phyloP scores from a whole-genome alignment of 441 rosid species.

The Hura crepitans region DNA sequence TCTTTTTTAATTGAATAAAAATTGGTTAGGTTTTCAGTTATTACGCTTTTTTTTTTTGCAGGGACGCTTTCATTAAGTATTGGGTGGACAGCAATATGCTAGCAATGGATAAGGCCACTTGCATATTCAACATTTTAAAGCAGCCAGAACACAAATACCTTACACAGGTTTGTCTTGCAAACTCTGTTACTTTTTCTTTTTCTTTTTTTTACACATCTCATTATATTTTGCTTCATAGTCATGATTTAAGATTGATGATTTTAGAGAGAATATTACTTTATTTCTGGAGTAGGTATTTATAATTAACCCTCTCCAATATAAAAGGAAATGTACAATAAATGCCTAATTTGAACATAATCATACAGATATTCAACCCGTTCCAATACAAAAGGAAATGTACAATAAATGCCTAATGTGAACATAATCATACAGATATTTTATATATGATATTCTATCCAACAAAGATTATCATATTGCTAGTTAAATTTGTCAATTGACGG shows the following conservation, averaged over 20 bases:
- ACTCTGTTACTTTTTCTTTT: not conserved
- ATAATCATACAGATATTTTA: too few relatives aligned
- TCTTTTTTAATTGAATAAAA: not conserved
- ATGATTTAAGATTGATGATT: constrained; percentile 12
- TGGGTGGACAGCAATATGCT: constrained; percentile 83
- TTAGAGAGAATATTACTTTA: too few relatives aligned
- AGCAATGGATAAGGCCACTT: constrained; percentile 77
- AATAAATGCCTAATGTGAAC: too few relatives aligned
- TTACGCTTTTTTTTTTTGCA: constrained; percentile 25
- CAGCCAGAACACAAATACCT: constrained; percentile 69
- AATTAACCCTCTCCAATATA: too few relatives aligned
- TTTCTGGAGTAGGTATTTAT: too few relatives aligned
- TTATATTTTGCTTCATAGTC: constrained; percentile 9
- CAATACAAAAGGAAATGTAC: too few relatives aligned
- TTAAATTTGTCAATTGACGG: not conserved
- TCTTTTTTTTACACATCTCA: not conserved
- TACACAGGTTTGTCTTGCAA: constrained; percentile 54
- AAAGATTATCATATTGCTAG: constrained; percentile 18
- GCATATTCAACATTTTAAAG: constrained; percentile 71
- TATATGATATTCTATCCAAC: too few relatives aligned
- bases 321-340: too few relatives aligned
- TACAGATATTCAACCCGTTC: too few relatives aligned
- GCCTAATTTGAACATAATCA: too few relatives aligned
- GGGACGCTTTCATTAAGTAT: constrained; percentile 85
- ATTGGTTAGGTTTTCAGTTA: not conserved